Conservation (phyloP, 305 asterid genomes). For the Solanum chacoense region DNA sequence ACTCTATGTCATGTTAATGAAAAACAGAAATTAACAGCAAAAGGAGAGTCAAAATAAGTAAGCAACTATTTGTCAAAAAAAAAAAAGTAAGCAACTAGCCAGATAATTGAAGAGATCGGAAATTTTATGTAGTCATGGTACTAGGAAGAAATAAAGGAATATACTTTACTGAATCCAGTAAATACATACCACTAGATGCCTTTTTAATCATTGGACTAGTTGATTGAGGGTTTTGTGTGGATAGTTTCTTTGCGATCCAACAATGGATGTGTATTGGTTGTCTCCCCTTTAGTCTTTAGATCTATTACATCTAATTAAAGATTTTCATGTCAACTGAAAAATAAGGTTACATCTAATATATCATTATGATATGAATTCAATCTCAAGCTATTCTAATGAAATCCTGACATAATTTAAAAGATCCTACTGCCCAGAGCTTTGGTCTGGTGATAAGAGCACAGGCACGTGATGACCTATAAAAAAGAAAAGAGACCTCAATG, state of each 20-base stretch:
- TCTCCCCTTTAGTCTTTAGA: neutral
- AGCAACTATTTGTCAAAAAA: no score
- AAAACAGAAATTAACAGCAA: neutral
- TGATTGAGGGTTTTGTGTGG: neutral
- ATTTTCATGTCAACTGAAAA: neutral
- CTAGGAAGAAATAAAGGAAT: neutral
- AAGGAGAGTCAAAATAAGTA: neutral
- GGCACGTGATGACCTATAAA: neutral
- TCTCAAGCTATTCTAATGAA: neutral
- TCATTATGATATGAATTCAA: neutral
- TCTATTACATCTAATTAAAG: neutral
- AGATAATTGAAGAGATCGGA: neutral
- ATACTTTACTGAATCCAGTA: neutral
- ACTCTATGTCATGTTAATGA: neutral
- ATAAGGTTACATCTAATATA: neutral
- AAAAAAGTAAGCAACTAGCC: neutral
- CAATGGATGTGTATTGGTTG: neutral
- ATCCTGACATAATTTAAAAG: neutral
- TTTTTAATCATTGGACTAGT: neutral
- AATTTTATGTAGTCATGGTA: neutral
- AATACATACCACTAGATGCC: neutral
- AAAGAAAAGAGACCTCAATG: neutral
- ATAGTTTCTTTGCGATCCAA: neutral
- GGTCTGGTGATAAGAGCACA: neutral
- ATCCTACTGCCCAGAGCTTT: neutral